Evolutionary conservation across 768 basidiomycete species (phyloP), one percentile per base, ranked within the genome.

Genomic region (Pleurotus tuoliensis): DNA sequence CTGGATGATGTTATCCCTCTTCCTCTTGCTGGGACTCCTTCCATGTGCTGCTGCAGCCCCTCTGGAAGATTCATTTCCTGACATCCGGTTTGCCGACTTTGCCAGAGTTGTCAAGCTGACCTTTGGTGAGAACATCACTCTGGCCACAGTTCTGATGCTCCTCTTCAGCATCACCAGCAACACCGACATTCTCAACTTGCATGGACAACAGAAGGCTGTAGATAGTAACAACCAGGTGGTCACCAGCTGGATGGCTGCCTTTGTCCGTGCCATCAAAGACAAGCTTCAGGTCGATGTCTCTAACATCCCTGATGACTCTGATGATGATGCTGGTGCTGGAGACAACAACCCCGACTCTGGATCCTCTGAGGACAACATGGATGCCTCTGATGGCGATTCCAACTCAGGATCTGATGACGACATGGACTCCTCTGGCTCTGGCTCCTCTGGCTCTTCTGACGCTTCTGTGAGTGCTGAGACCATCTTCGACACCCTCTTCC

Each of bases 171-270:
- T 20, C 20, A 20, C 20, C 20, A 20, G 20, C 20, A 20, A 20
- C 20, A 20, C 20, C 20, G 54, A 55, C 13, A 12, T 55, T 11
- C 54, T 55, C 25, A 43, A 43, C 34, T 46, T 55, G 18, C 54
- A 55, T 55, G 54, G 40, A 15, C 16, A 43, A n/a, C 54, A 55
- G 40, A 39, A 15, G 30, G 46, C 22, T 25, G 15, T 25, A 1
- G 12, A 20, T 18, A 47, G 25, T 15, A 15, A 16, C 46, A 47
- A 18, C 22, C 46, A 24, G 22, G 11, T 18, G 1, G 46, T 47
- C 15, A 47, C 46, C 5, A 24, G 46, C n/a, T 47, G 46, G 46
- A 47, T 47, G 46, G 13, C 16, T 1, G 46, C 46, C n/a, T 24
- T 47, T 16, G 22, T 24, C 2, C 12, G 46, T 15, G n/a, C 46